Conservation (phyloP, 345 rosid species). For the Salix exigua region DNA sequence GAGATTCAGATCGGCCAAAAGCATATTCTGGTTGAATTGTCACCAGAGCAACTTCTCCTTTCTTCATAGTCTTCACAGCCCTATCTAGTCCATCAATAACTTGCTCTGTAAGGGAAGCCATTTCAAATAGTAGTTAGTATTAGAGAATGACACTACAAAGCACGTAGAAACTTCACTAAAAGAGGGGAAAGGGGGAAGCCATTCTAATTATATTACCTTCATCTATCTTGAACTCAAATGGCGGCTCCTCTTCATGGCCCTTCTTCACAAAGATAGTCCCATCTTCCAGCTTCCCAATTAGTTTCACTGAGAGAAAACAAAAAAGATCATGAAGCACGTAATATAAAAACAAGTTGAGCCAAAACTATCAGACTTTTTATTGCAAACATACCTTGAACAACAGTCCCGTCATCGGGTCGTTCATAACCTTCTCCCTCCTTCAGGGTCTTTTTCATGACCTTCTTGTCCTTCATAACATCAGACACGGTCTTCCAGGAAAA, state of each 20-base stretch:
- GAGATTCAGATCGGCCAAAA: slow-evolving; percentile 62
- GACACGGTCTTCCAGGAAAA: slow-evolving; percentile 85
- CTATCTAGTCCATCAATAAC: slow-evolving; percentile 88
- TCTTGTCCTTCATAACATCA: slow-evolving; percentile 75
- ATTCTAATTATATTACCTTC: slow-evolving; percentile 48
- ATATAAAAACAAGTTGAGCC: background rate
- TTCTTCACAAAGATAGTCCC: slow-evolving; percentile 74
- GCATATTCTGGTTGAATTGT: slow-evolving; percentile 81
- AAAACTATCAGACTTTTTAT: background rate
- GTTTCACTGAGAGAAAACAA: slow-evolving; percentile 55
- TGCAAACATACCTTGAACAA: slow-evolving; percentile 42
- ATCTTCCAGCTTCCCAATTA: slow-evolving; percentile 77
- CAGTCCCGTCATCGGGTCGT: slow-evolving; percentile 73
- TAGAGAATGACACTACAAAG: background rate
- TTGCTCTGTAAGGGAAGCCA: slow-evolving; percentile 48
- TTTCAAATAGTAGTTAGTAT: background rate
- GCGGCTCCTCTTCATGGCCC: slow-evolving; percentile 65
- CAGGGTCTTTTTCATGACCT: slow-evolving; percentile 71
- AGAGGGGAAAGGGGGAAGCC: background rate
- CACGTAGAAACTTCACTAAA: background rate
- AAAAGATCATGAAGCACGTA: too few relatives aligned
- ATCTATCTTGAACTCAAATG: slow-evolving; percentile 74
- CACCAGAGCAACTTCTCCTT: slow-evolving; percentile 73
- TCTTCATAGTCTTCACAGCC: slow-evolving; percentile 80
- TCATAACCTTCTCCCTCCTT: slow-evolving; percentile 93